Evolutionary conservation across 75 land plant genomes (phyloP), one percentile per base, ranked within the genome.

Genomic region (Cryptomeria japonica): DNA sequence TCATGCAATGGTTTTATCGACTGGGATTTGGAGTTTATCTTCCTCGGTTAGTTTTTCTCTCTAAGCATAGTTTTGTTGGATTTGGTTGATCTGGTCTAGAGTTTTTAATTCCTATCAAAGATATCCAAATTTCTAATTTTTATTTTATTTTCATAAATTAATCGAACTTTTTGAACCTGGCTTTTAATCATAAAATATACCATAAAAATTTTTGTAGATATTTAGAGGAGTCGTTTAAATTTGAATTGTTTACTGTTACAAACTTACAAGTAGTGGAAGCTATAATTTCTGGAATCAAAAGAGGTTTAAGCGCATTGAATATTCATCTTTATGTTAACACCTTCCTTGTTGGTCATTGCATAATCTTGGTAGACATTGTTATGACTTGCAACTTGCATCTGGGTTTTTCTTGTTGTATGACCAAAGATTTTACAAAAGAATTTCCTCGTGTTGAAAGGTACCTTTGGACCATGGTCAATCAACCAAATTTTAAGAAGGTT

Each of bases 371-470:
- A 86, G 99, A 98, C 87, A 94, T 98, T 42, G 86, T 98, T 37
- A 80, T 93, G 92, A 85, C 90, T 41, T 96, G 99, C 89, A 98
- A 93, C 86, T 75, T 98, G 51, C 73, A 37, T 64, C 14, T 22
- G 15, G 97, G 97, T 7, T 91, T 95, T 86, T 61, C 16, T 13
- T 41, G 19, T 11, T 51, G 89, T 46, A 68, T 95, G 89, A 96
- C 96, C 1, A 95, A 96, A 88, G 95, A 90, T 61, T 97, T 97
- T 77, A 93, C 93, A 4, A 84, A 93, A 2, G 96, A 93, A 53
- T 98, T 92, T 84, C 98, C 99, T 39, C 99, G 96, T 89, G 93
- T 98, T 55, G 98, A 98, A 87, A 92, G 99, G 85, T 96, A 96
- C 90, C 95, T 95, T 89, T 96, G 97, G 97, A 96, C 99, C n/a